Base-by-base conservation (phyloP, 106 monocot species). In the Acorus calamus region DNA sequence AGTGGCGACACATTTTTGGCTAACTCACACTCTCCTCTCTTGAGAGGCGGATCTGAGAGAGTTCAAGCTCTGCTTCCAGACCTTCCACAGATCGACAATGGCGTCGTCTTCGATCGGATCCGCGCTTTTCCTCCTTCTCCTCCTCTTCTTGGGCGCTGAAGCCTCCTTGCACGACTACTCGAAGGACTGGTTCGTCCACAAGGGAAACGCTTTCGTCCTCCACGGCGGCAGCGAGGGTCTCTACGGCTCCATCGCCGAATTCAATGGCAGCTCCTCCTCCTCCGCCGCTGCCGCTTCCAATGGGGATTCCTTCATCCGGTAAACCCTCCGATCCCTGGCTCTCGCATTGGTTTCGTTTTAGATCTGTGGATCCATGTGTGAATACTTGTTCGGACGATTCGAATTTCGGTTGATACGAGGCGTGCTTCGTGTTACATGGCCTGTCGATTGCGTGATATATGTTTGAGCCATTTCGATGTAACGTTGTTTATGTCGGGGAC, bases 191-290 rank as follows among this genome's bases (percentile, higher is more conserved):
- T 94, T 94, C 69, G 45, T 54, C 12, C 50, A 67, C 47, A 76
- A 74, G 54, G 94, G 94, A 8, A 94, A 94, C 71, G 86, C 94
- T 13, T 87, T 87, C 75, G 74, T 87, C 57, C 80, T 94, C 66
- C 86, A 94, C 60, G 94, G 84, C 10, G 94, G 94, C 46, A 94
- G 86, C 76, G 89, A 94, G 80, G 94, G 94, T 7, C 79, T 94
- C 71, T 84, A 78, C 61, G 89, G 84, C 52, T 79, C 93, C 11
- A 46, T 64, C 47, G 28, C 28, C 28, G 28, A 28, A 28, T 28
- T 1, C 28, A 28, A 28, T 1, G 28, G 28, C 28, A 28, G 28
- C 28, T 28, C 28, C 28, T 50, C 57, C 53, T 60, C 66, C 66
- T 69, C 72, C 59, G 53, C 69, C 61, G 58, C 78, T 9, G 53